Conservation (phyloP, 108 stramenopile species). For the Stephanodiscus minutulus region DNA sequence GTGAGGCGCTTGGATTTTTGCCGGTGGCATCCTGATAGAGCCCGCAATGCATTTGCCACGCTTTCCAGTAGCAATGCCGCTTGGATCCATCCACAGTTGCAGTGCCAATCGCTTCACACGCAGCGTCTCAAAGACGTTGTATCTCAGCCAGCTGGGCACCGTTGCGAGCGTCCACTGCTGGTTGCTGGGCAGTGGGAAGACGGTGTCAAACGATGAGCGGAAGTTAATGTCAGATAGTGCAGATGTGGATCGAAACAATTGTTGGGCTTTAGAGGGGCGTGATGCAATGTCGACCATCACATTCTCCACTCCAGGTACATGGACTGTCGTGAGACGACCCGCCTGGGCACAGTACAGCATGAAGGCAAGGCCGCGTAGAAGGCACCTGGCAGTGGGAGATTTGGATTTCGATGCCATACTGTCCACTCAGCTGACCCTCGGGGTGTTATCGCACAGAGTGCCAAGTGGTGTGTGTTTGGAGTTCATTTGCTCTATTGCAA, state of each 20-base stretch:
- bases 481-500: too few relatives aligned
- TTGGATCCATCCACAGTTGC: neutral
- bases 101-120: slow-evolving; percentile 1
- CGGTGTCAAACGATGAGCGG: too few relatives aligned
- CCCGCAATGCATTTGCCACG: neutral
- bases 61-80: neutral
- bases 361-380: neutral
- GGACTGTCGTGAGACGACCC: neutral
- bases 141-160: neutral
- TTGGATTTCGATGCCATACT: too few relatives aligned
- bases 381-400: too few relatives aligned
- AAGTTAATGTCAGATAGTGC: neutral
- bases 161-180: neutral
- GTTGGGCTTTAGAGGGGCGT: neutral
- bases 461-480: too few relatives aligned
- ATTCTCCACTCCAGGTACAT: neutral
- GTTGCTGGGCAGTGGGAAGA: neutral
- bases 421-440: too few relatives aligned
- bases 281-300: slow-evolving; percentile 1
- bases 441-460: too few relatives aligned
- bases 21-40: neutral
- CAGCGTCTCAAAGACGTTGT: neutral
- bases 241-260: neutral
- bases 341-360: neutral
- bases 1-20: neutral